Base-by-base conservation (phyloP, 495 filamentous ascomycete species). In the Amphirosellinia nigrospora region DNA sequence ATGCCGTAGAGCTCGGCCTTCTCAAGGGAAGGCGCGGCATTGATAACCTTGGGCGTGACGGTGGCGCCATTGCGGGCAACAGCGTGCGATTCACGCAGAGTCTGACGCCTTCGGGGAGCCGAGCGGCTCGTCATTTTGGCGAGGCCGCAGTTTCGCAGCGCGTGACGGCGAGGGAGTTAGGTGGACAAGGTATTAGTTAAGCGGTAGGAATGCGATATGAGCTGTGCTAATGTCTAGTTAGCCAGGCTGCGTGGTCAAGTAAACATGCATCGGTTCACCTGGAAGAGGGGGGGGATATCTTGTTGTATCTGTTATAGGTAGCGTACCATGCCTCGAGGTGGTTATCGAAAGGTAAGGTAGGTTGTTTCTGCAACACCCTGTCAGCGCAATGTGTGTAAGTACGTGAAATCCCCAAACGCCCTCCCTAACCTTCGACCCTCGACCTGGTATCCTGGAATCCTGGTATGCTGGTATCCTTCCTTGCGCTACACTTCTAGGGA, bases 1-100 rank as follows among this genome's bases (percentile, higher is more conserved):
- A 87, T 86, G 61, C 85, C 85, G 78, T 85, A 87, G 78, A 86
- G 79, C 59, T 85, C 81, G 70, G 85, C 85, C 77, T 87, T 86
- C 71, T 86, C 84, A 67, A 87, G 81, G 13, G 85, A 86, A 58
- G 85, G 84, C 9, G 79, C 83, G 36, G 86, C 86, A 71, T 87
- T 84, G 74, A 87, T 87, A 65, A 87, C 82, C 62, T 78, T 78
- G 16, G 76, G 76, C n/a, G 71, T 78, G 58, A 68, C 65, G 16
- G 72, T 21, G 56, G 60, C 50, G 53, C 72, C 71, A 75, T 71
- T 74, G 72, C 76, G 76, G 59, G 72, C 66, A 72, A 70, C 76
- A 23, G 74, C 76, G 41, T 78, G 76, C 68, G 76, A 78, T 46
- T 78, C 76, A 64, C 76, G 76, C 69, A 78, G 50, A 58, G 74